Percentiles rank a stretch among this genome's conserved stretches.
Conservation (phyloP, 495 filamentous ascomycete species). For the Terfezia claveryi region DNA sequence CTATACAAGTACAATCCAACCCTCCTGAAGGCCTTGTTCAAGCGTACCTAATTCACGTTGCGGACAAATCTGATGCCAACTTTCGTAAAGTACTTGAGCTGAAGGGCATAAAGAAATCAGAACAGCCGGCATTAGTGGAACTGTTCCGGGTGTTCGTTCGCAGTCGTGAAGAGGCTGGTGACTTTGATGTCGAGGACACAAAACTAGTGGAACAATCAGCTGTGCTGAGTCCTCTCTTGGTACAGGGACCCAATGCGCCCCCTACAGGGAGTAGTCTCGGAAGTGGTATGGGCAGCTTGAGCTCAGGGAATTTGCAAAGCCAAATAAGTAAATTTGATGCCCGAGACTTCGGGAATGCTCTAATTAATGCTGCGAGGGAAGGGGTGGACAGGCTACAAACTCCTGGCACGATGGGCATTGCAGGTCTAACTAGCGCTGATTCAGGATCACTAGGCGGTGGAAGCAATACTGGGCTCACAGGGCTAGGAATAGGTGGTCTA, state of each 20-base stretch:
- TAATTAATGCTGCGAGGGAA: not conserved
- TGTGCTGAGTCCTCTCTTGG: not conserved
- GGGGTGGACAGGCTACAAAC: not conserved
- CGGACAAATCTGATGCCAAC: slow-evolving; percentile 73
- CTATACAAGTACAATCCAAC: slow-evolving; percentile 75
- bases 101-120: slow-evolving; percentile 63
- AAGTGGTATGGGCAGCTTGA: not conserved
- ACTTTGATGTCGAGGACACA: slow-evolving; percentile 17
- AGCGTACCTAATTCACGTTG: slow-evolving; percentile 88
- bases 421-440: not conserved
- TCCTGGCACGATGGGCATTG: not conserved
- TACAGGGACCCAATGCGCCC: not conserved
- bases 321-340: not conserved
- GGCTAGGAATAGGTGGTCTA: not conserved
- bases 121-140: slow-evolving; percentile 67
- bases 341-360: not conserved
- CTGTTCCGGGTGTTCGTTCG: slow-evolving; percentile 66
- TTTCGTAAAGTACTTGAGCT: slow-evolving; percentile 92
- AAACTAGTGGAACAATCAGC: slow-evolving; percentile 4
- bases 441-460: not conserved
- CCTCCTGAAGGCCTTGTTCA: slow-evolving; percentile 88
- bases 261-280: not conserved
- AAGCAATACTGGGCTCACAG: not conserved
- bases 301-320: not conserved
- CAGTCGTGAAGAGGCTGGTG: slow-evolving; percentile 30